Conservation (phyloP, 176 grass and related monocot species). For the Oryza glumipatula region DNA sequence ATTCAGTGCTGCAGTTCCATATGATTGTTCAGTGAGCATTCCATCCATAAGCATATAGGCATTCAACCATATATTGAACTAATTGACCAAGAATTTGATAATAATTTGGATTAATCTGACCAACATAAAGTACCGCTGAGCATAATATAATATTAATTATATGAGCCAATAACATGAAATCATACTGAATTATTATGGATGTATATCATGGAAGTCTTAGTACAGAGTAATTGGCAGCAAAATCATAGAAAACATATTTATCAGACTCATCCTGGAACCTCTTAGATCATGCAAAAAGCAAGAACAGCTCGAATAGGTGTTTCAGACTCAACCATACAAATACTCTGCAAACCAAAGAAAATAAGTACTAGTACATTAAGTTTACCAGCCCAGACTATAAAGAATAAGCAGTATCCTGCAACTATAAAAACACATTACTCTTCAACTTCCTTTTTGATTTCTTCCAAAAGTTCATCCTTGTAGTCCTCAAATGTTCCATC, state of each 20-base stretch:
- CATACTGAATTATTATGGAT: neutral
- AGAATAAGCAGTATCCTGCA: constrained; percentile 38
- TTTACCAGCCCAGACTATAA: constrained; percentile 45
- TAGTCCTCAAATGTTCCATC: constrained; percentile 88
- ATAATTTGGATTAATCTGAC: neutral
- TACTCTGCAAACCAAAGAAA: constrained; percentile 44
- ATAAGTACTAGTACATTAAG: constrained; percentile 33
- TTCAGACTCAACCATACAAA: constrained; percentile 32
- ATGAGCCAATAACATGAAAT: neutral
- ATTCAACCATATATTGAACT: no score
- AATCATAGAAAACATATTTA: constrained; percentile 3
- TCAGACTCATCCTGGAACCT: neutral
- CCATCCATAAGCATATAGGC: no score
- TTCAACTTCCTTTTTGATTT: constrained; percentile 93
- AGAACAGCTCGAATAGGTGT: constrained; percentile 22
- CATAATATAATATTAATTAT: neutral
- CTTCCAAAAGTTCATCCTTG: constrained; percentile 89
- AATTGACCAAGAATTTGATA: neutral
- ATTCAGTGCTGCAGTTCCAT: no score
- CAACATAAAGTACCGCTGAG: neutral
- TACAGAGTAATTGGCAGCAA: neutral
- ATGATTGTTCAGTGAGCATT: no score
- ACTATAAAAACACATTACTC: constrained; percentile 54
- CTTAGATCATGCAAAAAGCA: constrained; percentile 36
- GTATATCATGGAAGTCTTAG: constrained; percentile 20